Percentiles rank a stretch among this genome's conserved stretches.
phyloP scores from a whole-genome alignment of 345 rosid species.

The Combretum micranthum region DNA sequence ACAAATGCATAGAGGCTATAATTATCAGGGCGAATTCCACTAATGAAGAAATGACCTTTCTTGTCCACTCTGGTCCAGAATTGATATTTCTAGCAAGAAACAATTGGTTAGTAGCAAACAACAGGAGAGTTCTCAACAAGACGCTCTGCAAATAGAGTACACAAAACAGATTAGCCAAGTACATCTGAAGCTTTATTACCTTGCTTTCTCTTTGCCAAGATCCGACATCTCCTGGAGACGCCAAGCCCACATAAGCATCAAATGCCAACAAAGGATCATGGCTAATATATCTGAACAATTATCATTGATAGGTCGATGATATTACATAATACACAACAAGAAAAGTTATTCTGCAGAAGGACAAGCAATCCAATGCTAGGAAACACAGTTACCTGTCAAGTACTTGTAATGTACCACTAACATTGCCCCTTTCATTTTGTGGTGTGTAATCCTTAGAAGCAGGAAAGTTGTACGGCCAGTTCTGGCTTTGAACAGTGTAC shows the following conservation, averaged over 20 bases:
- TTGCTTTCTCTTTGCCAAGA: slow-evolving; percentile 93
- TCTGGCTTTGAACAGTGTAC: slow-evolving; percentile 49
- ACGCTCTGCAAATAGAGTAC: not conserved
- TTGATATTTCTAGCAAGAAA: slow-evolving; percentile 62
- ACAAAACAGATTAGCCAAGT: not conserved
- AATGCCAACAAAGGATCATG: slow-evolving; percentile 28
- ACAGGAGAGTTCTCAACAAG: not conserved
- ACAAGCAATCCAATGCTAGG: not conserved
- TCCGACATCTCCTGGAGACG: slow-evolving; percentile 74
- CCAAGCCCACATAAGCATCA: slow-evolving; percentile 76
- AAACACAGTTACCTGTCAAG: slow-evolving; percentile 41
- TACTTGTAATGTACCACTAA: slow-evolving; percentile 59
- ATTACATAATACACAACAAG: not conserved
- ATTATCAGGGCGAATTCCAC: slow-evolving; percentile 34
- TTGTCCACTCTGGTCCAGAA: slow-evolving; percentile 69
- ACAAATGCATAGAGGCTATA: slow-evolving; percentile 70
- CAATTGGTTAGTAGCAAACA: not conserved
- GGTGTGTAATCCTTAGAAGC: slow-evolving; percentile 59
- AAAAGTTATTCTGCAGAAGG: not conserved
- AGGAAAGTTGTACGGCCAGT: slow-evolving; percentile 85
- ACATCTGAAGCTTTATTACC: slow-evolving; percentile 23
- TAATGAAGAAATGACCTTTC: slow-evolving; percentile 52
- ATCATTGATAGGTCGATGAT: not conserved
- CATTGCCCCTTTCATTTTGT: slow-evolving; percentile 50
- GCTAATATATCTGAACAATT: slow-evolving; percentile 23